A percentile compares a stretch with the other conserved stretches of the same genome.
phyloP scores from a whole-genome alignment of 2,329 filamentous ascomycete species.

The Neonectria punicea region DNA sequence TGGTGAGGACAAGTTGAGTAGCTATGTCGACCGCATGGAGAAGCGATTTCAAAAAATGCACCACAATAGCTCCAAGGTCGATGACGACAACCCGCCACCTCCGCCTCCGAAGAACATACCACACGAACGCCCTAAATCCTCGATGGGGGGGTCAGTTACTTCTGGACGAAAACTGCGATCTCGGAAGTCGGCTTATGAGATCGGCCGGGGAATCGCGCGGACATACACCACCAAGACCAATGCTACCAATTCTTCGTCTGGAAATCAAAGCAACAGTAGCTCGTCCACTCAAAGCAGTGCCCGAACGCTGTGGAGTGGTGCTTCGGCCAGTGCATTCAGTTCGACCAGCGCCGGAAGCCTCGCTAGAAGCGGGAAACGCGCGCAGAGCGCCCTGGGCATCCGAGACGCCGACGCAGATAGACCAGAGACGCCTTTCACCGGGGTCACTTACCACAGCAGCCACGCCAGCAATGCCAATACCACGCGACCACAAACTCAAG shows the following conservation, averaged over 20 bases:
- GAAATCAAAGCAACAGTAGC: slow-evolving; percentile 77
- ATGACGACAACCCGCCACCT: slow-evolving; percentile 65
- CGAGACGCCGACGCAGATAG: slow-evolving; percentile 66
- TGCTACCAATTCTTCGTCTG: slow-evolving; percentile 80
- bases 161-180: slow-evolving; percentile 64
- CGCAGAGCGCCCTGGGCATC: slow-evolving; percentile 73
- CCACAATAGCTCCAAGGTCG: slow-evolving; percentile 61
- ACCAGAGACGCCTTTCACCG: slow-evolving; percentile 74
- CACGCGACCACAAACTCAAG: slow-evolving; percentile 72
- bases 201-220: slow-evolving; percentile 76
- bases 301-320: slow-evolving; percentile 92
- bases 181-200: slow-evolving; percentile 82
- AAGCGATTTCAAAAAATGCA: slow-evolving; percentile 79
- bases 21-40: slow-evolving; percentile 94
- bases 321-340: slow-evolving; percentile 90
- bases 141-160: slow-evolving; percentile 57
- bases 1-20: slow-evolving; percentile 74
- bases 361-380: slow-evolving; percentile 76
- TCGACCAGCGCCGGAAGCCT: slow-evolving; percentile 95
- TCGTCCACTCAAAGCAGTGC: slow-evolving; percentile 81
- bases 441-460: slow-evolving; percentile 91
- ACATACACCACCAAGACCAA: slow-evolving; percentile 91
- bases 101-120: slow-evolving; percentile 64
- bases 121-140: slow-evolving; percentile 68
- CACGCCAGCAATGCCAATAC: slow-evolving; percentile 69